Evolutionary conservation across 2,329 filamentous ascomycete species (phyloP).

Genomic region (Fusarium neocosmosporiellum): DNA sequence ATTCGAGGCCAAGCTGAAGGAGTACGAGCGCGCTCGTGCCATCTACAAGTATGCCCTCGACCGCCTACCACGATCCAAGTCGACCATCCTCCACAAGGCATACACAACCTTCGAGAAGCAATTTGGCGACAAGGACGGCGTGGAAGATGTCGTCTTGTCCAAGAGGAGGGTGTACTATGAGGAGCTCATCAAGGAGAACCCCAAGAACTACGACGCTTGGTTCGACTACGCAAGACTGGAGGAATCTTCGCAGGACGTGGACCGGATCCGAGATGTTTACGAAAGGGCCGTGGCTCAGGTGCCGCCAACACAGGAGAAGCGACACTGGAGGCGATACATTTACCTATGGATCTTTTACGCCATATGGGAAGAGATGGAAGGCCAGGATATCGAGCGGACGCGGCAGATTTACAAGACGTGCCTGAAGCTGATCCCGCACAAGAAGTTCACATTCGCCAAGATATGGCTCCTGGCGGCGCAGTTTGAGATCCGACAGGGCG

Average conservation of each 20-base stretch:
- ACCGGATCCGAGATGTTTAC: conserved; percentile 91
- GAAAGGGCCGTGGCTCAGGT: conserved; percentile 96
- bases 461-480: conserved; percentile 94
- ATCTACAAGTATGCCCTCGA: conserved; percentile 98
- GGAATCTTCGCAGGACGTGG: conserved; percentile 83
- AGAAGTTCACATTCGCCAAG: conserved; percentile 97
- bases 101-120: conserved; percentile 99
- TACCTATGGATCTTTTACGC: conserved; percentile 99
- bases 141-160: conserved; percentile 95
- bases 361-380: conserved; percentile 91
- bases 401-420: conserved; percentile 93
- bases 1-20: conserved; percentile 94
- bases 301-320: conserved; percentile 94
- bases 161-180: conserved; percentile 95
- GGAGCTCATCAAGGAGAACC: conserved; percentile 91
- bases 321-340: conserved; percentile 96
- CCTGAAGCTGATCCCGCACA: conserved; percentile 89
- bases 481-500: conserved; percentile 89
- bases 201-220: conserved; percentile 97
- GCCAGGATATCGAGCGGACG: conserved; percentile 80
- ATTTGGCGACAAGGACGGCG: conserved; percentile 90
- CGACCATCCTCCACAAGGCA: conserved; percentile 85
- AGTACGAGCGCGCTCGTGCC: conserved; percentile 90
- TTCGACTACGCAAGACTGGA: conserved; percentile 94
- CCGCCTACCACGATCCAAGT: conserved; percentile 87